Conservation (phyloP, 2,329 filamentous ascomycete genomes). For the Harringtonia aguacate region DNA sequence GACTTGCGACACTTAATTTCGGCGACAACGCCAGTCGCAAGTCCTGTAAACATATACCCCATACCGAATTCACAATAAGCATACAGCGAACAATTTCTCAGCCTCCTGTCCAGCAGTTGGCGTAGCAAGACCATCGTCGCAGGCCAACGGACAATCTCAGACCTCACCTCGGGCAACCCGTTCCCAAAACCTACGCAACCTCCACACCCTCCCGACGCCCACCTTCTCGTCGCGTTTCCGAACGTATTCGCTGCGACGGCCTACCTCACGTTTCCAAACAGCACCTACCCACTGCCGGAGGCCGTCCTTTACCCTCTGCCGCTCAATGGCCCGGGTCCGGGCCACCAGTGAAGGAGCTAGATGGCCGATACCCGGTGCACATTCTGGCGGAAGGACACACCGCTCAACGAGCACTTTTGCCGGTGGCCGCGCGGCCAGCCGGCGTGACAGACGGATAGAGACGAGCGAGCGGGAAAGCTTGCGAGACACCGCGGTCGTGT, state of each 20-base stretch:
- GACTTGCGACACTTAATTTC: too few relatives aligned
- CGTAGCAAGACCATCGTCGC: too few relatives aligned
- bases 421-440: constrained; percentile 48
- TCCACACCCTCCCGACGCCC: constrained; percentile 48
- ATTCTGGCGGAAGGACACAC: constrained; percentile 55
- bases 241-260: constrained; percentile 35
- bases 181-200: constrained; percentile 57
- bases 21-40: too few relatives aligned
- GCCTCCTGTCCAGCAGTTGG: too few relatives aligned
- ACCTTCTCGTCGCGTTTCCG: constrained; percentile 36
- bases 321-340: constrained; percentile 50
- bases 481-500: constrained; percentile 54
- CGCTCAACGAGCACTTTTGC: constrained; percentile 49
- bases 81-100: not conserved
- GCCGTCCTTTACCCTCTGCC: constrained; percentile 56
- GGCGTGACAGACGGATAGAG: constrained; percentile 53
- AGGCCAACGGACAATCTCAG: constrained; percentile 9
- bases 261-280: constrained; percentile 44
- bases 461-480: constrained; percentile 52
- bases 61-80: too few relatives aligned
- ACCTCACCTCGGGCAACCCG: constrained; percentile 34
- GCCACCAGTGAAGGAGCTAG: constrained; percentile 54
- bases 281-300: constrained; percentile 53
- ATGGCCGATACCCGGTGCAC: constrained; percentile 32
- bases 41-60: too few relatives aligned